Evolutionary conservation across 192 early-diverging fungal genomes (phyloP).

Genomic region (Coemansia sp.): DNA sequence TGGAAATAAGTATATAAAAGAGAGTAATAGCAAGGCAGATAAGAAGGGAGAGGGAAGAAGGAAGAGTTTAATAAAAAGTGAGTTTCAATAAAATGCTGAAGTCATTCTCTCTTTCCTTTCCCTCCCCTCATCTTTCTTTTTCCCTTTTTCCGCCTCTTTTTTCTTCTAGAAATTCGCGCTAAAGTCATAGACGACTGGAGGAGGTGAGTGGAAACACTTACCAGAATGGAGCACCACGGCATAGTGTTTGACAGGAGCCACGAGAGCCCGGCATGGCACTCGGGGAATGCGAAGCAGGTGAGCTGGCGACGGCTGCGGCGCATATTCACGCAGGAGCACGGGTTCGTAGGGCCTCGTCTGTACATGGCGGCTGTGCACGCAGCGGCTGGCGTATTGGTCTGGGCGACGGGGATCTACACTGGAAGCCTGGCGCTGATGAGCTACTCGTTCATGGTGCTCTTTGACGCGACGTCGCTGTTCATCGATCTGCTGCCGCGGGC

Average conservation of each 20-base stretch:
- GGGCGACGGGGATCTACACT: slow-evolving; percentile 25
- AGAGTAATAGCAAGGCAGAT: neutral
- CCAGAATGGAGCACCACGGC: slow-evolving; percentile 1
- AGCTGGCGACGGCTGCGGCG: slow-evolving; percentile 37
- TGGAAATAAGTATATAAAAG: neutral
- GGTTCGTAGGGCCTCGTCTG: slow-evolving; percentile 27
- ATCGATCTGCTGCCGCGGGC: slow-evolving; percentile 23
- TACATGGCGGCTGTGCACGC: slow-evolving; percentile 25
- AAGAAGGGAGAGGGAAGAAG: neutral
- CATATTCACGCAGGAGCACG: slow-evolving; percentile 22
- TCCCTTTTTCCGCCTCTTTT: neutral
- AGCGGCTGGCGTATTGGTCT: slow-evolving; percentile 14
- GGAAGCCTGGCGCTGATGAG: slow-evolving; percentile 36
- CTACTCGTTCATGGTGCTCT: slow-evolving; percentile 33
- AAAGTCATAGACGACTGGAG: neutral
- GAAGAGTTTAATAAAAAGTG: neutral
- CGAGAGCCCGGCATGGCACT: neutral
- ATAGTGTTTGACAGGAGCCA: neutral
- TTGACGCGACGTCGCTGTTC: slow-evolving; percentile 36
- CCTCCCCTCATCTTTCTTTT: neutral
- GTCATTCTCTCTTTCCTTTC: neutral
- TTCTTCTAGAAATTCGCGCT: neutral
- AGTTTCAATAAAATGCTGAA: neutral
- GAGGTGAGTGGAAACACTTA: too few species aligned
- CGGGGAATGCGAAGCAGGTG: neutral